phyloP scores from a whole-genome alignment of 768 basidiomycete species.

The Rhizopogon vinicolor region DNA sequence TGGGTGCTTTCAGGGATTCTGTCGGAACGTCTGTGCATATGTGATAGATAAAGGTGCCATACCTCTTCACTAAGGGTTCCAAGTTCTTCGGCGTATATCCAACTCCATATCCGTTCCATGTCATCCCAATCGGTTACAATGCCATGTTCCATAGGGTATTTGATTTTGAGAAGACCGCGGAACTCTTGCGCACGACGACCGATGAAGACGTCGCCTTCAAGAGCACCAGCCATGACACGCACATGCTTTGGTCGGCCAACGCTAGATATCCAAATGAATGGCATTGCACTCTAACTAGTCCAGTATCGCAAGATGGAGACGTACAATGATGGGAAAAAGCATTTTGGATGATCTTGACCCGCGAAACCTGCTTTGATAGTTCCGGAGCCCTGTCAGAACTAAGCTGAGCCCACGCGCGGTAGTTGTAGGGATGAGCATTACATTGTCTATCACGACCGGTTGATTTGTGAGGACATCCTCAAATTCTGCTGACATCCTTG shows the following conservation, averaged over 20 bases:
- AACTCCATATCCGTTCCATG: constrained; percentile 99
- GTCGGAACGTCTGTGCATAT: background rate
- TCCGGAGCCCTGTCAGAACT: constrained; percentile 78
- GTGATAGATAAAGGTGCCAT: constrained; percentile 10
- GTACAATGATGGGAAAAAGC: constrained; percentile 98
- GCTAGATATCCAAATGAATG: constrained; percentile 37
- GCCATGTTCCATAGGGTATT: constrained; percentile 99
- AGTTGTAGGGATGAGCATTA: constrained; percentile 33
- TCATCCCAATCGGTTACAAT: constrained; percentile 99
- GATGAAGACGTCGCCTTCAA: constrained; percentile 96
- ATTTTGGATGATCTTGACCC: constrained; percentile 98
- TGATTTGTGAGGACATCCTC: constrained; percentile 97
- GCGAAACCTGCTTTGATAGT: constrained; percentile 99
- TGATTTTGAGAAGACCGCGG: constrained; percentile 92
- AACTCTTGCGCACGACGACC: constrained; percentile 94
- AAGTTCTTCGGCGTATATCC: constrained; percentile 95
- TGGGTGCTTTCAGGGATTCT: constrained; percentile 66
- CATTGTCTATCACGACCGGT: constrained; percentile 98
- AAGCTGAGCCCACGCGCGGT: constrained; percentile 20
- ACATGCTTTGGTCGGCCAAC: constrained; percentile 97
- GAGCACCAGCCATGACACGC: constrained; percentile 94
- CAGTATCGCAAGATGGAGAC: constrained; percentile 31
- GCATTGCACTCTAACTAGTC: constrained; percentile 26
- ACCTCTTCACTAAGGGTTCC: constrained; percentile 98
- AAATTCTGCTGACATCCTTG: constrained; percentile 75